A percentile compares a stretch with the other conserved stretches of the same genome.
These are phyloP conservation scores for Elaeis guineensis DNA, from an alignment of 176 grass and related monocot species.

Conservation along the genomic window DNA sequence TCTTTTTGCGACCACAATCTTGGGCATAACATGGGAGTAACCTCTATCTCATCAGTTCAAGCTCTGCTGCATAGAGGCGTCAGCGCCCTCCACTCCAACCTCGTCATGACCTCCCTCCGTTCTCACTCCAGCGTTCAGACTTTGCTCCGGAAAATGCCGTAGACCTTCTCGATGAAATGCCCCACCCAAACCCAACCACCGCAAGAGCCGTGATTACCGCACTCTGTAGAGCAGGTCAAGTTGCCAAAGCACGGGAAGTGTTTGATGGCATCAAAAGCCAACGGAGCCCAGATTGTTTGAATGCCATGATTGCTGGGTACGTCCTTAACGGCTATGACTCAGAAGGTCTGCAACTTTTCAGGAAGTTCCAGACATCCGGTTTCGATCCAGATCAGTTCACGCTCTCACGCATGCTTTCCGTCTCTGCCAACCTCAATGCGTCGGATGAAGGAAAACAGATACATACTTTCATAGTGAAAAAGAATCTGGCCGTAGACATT, in stretches of 20 bases:
- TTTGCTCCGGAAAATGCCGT: neutral
- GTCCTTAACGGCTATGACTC: neutral
- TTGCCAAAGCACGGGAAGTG: neutral
- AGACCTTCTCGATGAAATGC: constrained; percentile 13
- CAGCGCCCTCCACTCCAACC: too few species aligned
- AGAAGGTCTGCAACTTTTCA: constrained; percentile 9
- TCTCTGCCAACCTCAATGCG: constrained; percentile 2
- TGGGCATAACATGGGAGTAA: too few species aligned
- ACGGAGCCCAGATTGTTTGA: neutral
- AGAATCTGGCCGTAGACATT: constrained; percentile 12
- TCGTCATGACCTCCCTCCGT: too few species aligned
- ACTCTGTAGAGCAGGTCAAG: neutral
- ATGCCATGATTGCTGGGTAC: neutral
- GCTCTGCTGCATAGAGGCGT: too few species aligned
- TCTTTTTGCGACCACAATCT: too few species aligned
- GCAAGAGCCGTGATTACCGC: neutral
- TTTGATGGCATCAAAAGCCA: neutral
- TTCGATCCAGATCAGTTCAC: constrained; percentile 11
- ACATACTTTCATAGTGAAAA: constrained; percentile 10
- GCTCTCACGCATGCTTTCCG: neutral
- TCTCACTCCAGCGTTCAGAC: too few species aligned
- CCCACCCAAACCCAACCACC: neutral
- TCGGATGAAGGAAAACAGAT: constrained; percentile 9
- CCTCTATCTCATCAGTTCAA: too few species aligned
- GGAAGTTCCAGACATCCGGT: neutral